phyloP scores from a whole-genome alignment of 2,329 filamentous ascomycete species.

The Cladosporium sp. region DNA sequence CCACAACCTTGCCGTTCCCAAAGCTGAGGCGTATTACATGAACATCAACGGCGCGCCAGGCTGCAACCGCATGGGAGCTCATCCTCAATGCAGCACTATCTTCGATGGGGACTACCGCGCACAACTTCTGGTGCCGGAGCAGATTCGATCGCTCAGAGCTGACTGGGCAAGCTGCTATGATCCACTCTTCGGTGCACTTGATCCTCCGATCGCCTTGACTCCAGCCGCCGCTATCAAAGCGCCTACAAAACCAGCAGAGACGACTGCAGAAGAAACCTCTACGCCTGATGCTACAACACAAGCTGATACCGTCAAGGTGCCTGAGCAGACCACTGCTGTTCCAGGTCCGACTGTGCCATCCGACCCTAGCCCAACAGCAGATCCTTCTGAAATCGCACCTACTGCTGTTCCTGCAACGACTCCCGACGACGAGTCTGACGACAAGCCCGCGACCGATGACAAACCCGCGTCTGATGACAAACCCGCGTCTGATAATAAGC shows the following conservation, averaged over 20 bases:
- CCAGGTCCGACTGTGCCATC: not conserved
- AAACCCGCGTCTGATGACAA: not conserved
- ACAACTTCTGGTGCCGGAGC: not conserved
- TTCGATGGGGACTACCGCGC: slow-evolving; percentile 8
- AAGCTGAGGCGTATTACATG: slow-evolving; percentile 6
- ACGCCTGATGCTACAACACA: not conserved
- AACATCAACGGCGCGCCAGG: slow-evolving; percentile 11
- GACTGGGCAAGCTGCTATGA: slow-evolving; percentile 6
- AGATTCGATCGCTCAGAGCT: not conserved
- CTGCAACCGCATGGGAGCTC: slow-evolving; percentile 7
- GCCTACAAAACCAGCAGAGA: not conserved
- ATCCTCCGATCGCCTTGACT: slow-evolving; percentile 11
- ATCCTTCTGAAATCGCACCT: not conserved
- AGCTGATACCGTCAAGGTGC: not conserved
- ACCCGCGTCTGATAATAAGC: not conserved
- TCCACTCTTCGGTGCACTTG: slow-evolving; percentile 1
- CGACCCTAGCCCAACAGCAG: not conserved
- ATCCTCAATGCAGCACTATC: slow-evolving; percentile 12
- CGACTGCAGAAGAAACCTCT: not conserved
- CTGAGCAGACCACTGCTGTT: not conserved
- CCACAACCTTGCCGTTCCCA: not conserved
- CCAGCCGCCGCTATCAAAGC: not conserved
- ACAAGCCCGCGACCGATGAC: not conserved
- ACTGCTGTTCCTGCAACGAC: not conserved
- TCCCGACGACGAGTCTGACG: not conserved